Conservation (phyloP, 2,329 filamentous ascomycete genomes). For the Colletotrichum sublineola region DNA sequence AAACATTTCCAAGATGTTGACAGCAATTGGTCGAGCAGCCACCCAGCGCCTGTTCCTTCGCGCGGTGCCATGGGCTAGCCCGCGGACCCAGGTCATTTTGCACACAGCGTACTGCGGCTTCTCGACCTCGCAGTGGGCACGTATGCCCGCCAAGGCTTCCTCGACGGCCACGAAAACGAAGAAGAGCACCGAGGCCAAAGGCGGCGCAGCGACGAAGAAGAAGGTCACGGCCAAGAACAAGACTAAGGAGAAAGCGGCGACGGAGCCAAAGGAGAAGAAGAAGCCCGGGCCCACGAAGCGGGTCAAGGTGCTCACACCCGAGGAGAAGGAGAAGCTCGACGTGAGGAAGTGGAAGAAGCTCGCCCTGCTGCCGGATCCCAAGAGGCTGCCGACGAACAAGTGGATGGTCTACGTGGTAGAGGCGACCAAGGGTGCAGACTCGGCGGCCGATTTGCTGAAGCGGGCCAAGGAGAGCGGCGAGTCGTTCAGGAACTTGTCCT, state of each 20-base stretch:
- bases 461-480: slow-evolving; percentile 44
- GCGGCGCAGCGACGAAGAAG: slow-evolving; percentile 46
- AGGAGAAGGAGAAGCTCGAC: slow-evolving; percentile 53
- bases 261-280: slow-evolving; percentile 41
- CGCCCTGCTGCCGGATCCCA: slow-evolving; percentile 58
- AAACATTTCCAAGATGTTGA: slow-evolving; percentile 54
- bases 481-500: slow-evolving; percentile 56
- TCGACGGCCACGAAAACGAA: slow-evolving; percentile 45
- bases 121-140: slow-evolving; percentile 48
- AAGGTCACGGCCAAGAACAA: slow-evolving; percentile 45
- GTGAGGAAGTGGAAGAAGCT: slow-evolving; percentile 55
- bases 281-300: slow-evolving; percentile 51
- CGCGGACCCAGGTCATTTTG: slow-evolving; percentile 41
- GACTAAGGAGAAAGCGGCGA: slow-evolving; percentile 42
- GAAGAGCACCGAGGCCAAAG: slow-evolving; percentile 47
- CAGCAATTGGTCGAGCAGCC: slow-evolving; percentile 56
- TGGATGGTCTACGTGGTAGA: slow-evolving; percentile 55
- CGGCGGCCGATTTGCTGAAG: slow-evolving; percentile 37
- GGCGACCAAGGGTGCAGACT: slow-evolving; percentile 24
- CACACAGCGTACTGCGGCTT: slow-evolving; percentile 49
- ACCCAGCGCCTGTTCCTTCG: slow-evolving; percentile 51
- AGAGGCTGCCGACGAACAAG: slow-evolving; percentile 47
- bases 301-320: slow-evolving; percentile 52
- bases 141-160: slow-evolving; percentile 47
- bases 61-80: slow-evolving; percentile 44